Conservation (phyloP, 345 rosid genomes). For the Citrus cavaleriei region DNA sequence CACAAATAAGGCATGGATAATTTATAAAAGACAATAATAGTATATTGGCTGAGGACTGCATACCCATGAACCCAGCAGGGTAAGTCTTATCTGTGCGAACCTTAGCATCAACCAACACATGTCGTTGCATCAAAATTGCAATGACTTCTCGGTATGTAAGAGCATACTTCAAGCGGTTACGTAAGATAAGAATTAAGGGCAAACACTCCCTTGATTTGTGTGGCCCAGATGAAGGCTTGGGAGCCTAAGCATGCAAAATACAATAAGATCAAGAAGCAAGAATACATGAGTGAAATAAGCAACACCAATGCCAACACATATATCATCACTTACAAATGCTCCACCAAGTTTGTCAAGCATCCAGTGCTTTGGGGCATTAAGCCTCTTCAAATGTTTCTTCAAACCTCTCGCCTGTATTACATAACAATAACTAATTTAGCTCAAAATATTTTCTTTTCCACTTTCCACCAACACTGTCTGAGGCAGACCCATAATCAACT, state of each 20-base stretch:
- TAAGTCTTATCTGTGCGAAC: constrained; percentile 82
- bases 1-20: too few relatives aligned
- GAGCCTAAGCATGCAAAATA: constrained; percentile 41
- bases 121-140: constrained; percentile 69
- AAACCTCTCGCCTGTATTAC: constrained; percentile 69
- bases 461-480: neutral
- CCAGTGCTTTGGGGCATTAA: constrained; percentile 90
- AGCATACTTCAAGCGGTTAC: constrained; percentile 57
- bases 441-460: neutral
- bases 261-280: neutral
- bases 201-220: constrained; percentile 77
- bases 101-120: constrained; percentile 64
- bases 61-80: constrained; percentile 90
- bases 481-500: neutral
- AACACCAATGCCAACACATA: neutral
- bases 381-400: constrained; percentile 90
- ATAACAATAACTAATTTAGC: neutral
- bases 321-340: constrained; percentile 53
- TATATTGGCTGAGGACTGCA: constrained; percentile 10
- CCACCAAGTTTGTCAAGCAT: constrained; percentile 90
- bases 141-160: constrained; percentile 53
- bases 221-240: constrained; percentile 84
- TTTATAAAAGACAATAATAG: neutral
- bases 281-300: neutral
- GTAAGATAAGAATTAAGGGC: constrained; percentile 45